phyloP scores from a whole-genome alignment of 192 early-diverging fungal genomes.

The Jimgerdemannia flammicorona region DNA sequence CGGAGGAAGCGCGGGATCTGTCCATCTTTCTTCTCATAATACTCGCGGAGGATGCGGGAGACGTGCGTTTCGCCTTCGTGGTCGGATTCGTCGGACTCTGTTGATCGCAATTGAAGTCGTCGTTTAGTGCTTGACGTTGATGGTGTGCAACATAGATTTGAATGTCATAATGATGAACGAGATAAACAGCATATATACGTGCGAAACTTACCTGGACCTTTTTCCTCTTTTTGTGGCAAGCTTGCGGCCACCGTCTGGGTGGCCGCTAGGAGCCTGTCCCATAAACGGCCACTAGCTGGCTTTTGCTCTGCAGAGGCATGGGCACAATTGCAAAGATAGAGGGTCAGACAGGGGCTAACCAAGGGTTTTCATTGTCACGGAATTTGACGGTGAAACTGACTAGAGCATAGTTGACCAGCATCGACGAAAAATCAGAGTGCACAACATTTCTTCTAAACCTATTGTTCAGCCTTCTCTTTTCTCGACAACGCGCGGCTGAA shows the following conservation, averaged over 20 bases:
- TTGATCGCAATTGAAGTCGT: not conserved
- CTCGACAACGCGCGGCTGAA: no score
- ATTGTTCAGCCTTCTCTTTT: no score
- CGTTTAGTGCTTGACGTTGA: no score
- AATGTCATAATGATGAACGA: not conserved
- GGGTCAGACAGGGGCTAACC: no score
- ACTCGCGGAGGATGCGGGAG: slow-evolving; percentile 43
- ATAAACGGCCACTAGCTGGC: slow-evolving; percentile 12
- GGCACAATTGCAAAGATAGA: no score
- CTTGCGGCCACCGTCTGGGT: slow-evolving; percentile 19
- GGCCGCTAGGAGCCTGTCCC: slow-evolving; percentile 25
- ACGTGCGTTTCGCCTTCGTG: slow-evolving; percentile 55
- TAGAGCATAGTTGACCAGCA: no score
- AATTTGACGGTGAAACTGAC: no score
- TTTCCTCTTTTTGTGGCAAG: slow-evolving; percentile 14
- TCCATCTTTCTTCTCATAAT: slow-evolving; percentile 42
- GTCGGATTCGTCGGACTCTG: slow-evolving; percentile 57
- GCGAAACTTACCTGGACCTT: slow-evolving; percentile 21
- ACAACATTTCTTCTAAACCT: no score
- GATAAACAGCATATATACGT: not conserved
- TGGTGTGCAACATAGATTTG: no score
- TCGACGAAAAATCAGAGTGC: no score
- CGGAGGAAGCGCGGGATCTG: slow-evolving; percentile 23
- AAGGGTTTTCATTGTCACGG: no score
- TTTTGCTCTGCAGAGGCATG: slow-evolving; percentile 7